Percentiles rank a stretch among this genome's conserved stretches.
Conservation (phyloP, 345 rosid species). For the Heritiera fomes region DNA sequence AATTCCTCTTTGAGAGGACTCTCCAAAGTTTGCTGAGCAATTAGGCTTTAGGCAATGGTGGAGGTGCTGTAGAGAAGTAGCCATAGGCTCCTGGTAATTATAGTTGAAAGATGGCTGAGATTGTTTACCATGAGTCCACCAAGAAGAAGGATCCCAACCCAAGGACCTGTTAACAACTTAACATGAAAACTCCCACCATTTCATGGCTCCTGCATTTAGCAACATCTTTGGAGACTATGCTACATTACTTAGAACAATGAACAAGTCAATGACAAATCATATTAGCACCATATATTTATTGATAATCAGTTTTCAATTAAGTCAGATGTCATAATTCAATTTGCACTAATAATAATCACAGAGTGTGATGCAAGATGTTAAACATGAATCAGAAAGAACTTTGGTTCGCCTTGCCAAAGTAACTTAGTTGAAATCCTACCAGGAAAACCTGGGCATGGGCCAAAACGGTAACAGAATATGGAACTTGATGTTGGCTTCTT, state of each 20-base stretch:
- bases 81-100: slow-evolving; percentile 29
- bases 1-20: slow-evolving; percentile 32
- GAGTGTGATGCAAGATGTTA: too few relatives aligned
- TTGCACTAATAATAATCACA: background rate
- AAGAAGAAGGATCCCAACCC: slow-evolving; percentile 35
- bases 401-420: background rate
- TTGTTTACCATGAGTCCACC: slow-evolving; percentile 36
- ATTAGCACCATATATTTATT: too few relatives aligned
- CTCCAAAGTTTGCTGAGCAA: slow-evolving; percentile 25
- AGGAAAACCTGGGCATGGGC: slow-evolving; percentile 34
- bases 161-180: slow-evolving; percentile 25
- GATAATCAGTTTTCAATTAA: background rate
- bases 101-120: slow-evolving; percentile 24
- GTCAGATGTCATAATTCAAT: background rate
- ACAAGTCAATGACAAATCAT: background rate
- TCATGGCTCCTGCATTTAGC: background rate
- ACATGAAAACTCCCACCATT: too few relatives aligned
- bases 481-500: slow-evolving; percentile 30
- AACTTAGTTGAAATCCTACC: slow-evolving; percentile 27
- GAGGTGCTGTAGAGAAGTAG: slow-evolving; percentile 23
- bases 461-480: slow-evolving; percentile 33
- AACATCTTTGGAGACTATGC: background rate
- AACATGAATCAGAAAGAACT: background rate
- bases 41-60: background rate
- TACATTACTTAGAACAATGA: background rate